A percentile compares a stretch with the other conserved stretches of the same genome.
phyloP scores from a whole-genome alignment of 2,329 filamentous ascomycete genomes.

The Epichloe aotearoae region DNA sequence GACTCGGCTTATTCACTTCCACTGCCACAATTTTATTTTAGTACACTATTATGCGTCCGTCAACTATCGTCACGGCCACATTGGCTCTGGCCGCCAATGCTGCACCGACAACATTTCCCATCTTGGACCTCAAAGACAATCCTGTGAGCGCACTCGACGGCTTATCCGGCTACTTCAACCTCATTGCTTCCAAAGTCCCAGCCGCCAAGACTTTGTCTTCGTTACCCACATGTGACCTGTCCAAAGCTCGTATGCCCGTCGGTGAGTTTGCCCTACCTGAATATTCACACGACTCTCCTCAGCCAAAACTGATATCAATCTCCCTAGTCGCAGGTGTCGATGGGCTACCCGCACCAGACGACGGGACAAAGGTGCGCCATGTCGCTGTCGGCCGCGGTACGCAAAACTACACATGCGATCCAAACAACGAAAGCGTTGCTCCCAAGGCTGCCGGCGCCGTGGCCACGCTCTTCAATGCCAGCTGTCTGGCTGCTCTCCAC shows the following conservation, averaged over 20 bases:
- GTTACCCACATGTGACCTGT: conserved; percentile 40
- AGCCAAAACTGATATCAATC: neutral
- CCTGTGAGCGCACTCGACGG: conserved; percentile 27
- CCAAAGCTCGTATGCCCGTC: conserved; percentile 35
- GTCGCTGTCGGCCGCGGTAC: conserved; percentile 80
- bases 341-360: conserved; percentile 45
- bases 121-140: conserved; percentile 23
- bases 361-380: conserved; percentile 54
- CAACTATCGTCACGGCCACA: conserved; percentile 32
- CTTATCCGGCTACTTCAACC: conserved; percentile 49
- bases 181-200: conserved; percentile 42
- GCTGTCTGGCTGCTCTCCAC: conserved; percentile 59
- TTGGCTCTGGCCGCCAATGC: conserved; percentile 31
- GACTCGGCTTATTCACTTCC: neutral
- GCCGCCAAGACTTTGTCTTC: conserved; percentile 26
- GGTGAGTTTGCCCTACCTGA: conserved; percentile 17
- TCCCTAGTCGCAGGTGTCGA: conserved; percentile 29
- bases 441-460: conserved; percentile 61
- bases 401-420: conserved; percentile 83
- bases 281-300: neutral
- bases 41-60: conserved; percentile 40
- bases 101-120: conserved; percentile 29
- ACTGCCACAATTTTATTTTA: neutral
- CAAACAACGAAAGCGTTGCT: conserved; percentile 40
- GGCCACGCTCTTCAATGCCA: conserved; percentile 78